phyloP scores from a whole-genome alignment of 1,139 yeast genomes.

The Kodamaea arcana region DNA sequence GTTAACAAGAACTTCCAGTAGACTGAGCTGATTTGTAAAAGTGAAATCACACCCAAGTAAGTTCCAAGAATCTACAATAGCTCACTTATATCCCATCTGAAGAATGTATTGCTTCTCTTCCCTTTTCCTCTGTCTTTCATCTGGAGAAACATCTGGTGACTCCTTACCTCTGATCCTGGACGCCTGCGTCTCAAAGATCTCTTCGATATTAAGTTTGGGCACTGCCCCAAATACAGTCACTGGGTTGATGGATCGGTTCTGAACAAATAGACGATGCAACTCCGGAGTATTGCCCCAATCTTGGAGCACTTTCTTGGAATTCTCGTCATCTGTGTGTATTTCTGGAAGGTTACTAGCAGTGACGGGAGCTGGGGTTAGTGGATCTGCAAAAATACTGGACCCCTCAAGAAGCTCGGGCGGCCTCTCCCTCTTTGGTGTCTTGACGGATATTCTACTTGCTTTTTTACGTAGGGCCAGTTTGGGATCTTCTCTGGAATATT shows the following conservation, averaged over 20 bases:
- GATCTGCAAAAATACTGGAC: slow-evolving; percentile 1
- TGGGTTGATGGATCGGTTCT: slow-evolving; percentile 67
- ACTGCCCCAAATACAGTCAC: slow-evolving; percentile 73
- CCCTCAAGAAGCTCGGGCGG: background rate
- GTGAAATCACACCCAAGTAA: no score
- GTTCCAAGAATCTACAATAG: no score
- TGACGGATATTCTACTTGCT: slow-evolving; percentile 7
- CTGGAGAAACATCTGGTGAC: slow-evolving; percentile 42
- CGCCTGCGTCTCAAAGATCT: slow-evolving; percentile 55
- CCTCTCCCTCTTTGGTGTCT: background rate
- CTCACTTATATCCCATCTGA: slow-evolving; percentile 47
- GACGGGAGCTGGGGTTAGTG: slow-evolving; percentile 10
- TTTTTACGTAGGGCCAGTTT: slow-evolving; percentile 6
- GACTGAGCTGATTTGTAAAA: no score
- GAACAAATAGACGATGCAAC: slow-evolving; percentile 45
- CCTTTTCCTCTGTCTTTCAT: slow-evolving; percentile 30
- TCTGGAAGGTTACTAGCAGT: slow-evolving; percentile 37
- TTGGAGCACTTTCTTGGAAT: slow-evolving; percentile 42
- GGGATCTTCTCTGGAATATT: background rate
- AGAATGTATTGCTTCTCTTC: slow-evolving; percentile 46
- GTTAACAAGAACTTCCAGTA: no score
- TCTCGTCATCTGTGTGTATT: slow-evolving; percentile 52
- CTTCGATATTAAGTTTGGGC: slow-evolving; percentile 63
- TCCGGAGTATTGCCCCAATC: slow-evolving; percentile 76
- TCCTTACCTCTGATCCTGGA: slow-evolving; percentile 51